A percentile compares a stretch with the other conserved stretches of the same genome.
Conservation (phyloP, 176 grass and related monocot species). For the Musa schizocarpa region DNA sequence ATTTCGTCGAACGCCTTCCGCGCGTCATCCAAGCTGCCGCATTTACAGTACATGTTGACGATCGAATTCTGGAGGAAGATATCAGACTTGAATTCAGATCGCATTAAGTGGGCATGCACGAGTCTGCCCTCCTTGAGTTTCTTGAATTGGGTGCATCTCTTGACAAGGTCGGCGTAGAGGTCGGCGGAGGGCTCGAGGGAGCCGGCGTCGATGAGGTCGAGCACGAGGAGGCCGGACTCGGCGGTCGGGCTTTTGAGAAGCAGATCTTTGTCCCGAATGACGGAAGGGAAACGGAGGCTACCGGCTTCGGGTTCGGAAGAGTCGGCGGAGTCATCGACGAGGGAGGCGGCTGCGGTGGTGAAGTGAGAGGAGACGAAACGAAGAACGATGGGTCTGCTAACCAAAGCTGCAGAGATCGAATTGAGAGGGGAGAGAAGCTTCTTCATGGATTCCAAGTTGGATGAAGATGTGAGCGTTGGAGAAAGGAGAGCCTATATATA, state of each 20-base stretch:
- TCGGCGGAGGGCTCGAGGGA: conserved; percentile 24
- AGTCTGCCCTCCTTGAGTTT: conserved; percentile 23
- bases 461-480: too few relatives aligned
- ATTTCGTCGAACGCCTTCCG: conserved; percentile 44
- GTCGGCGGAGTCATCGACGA: not conserved
- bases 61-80: conserved; percentile 51
- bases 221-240: conserved; percentile 2
- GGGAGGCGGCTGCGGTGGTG: not conserved
- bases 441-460: conserved; percentile 8
- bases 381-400: not conserved
- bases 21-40: conserved; percentile 35
- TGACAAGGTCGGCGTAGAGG: conserved; percentile 33
- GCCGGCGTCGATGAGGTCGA: conserved; percentile 31
- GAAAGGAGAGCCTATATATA: too few relatives aligned
- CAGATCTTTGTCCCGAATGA: conserved; percentile 17
- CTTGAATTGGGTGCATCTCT: conserved; percentile 28
- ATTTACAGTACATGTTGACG: conserved; percentile 49
- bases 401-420: too few relatives aligned
- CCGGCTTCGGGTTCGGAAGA: not conserved
- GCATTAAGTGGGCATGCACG: conserved; percentile 28
- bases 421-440: not conserved
- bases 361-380: not conserved
- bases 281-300: not conserved
- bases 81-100: conserved; percentile 29
- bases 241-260: not conserved